Evolutionary conservation across 2,329 filamentous ascomycete species (phyloP).

Genomic region (Colletotrichum somersetense): DNA sequence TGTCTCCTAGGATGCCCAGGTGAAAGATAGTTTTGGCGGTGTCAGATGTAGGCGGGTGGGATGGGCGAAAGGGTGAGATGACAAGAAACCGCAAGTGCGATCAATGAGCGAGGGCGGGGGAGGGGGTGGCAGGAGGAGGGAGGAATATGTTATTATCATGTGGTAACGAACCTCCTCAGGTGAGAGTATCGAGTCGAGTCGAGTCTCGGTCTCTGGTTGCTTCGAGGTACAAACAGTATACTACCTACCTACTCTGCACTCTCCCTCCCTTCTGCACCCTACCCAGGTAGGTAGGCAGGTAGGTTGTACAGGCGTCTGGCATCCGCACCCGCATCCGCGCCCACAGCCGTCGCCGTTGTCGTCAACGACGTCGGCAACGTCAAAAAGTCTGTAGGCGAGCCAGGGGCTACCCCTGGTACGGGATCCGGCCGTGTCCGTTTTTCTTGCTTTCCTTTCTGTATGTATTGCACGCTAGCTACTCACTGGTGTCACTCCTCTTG

Average conservation of each 20-base stretch:
- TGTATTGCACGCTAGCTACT: background rate
- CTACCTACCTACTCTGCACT: background rate
- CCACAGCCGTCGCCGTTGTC: conserved; percentile 6
- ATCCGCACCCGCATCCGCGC: conserved; percentile 9
- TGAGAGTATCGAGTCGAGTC: conserved; percentile 21
- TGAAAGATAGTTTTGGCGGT: conserved; percentile 34
- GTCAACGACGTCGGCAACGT: conserved; percentile 14
- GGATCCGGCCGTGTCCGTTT: conserved; percentile 15
- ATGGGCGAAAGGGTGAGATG: conserved; percentile 40
- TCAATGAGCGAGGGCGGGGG: conserved; percentile 13
- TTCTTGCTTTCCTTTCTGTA: background rate
- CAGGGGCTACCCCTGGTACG: conserved; percentile 2
- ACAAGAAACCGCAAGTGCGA: conserved; percentile 40
- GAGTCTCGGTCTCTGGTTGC: conserved; percentile 26
- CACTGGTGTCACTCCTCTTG: background rate
- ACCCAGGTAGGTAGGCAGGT: background rate
- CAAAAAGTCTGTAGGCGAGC: conserved; percentile 11
- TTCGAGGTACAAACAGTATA: conserved; percentile 21
- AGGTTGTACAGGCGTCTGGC: conserved; percentile 1
- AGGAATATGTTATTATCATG: conserved; percentile 36
- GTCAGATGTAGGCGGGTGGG: conserved; percentile 37
- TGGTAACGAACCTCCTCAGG: conserved; percentile 36
- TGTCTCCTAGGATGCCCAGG: conserved; percentile 1
- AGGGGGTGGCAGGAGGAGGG: background rate
- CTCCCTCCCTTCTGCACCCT: no score